These are phyloP conservation scores for Cucurbita moschata DNA, from an alignment of 306 rosid genomes.

Conservation along the genomic window DNA sequence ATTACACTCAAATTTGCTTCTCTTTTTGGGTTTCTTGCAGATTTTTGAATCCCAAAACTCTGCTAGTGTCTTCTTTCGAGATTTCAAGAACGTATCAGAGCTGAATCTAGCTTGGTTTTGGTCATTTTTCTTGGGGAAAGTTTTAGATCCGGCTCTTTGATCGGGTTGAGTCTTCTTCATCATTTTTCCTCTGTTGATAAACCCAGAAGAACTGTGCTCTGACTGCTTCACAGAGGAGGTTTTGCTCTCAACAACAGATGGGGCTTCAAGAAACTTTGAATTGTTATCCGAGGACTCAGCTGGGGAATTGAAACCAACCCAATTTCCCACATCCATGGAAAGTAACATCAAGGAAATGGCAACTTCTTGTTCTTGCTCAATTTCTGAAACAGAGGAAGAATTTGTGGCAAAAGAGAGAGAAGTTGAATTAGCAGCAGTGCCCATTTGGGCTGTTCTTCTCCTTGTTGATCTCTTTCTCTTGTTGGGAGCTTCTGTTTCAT, in stretches of 20 bases:
- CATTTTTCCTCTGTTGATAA: not conserved
- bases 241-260: conserved; percentile 14
- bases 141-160: not conserved
- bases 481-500: conserved; percentile 42
- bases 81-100: not conserved
- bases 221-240: not conserved
- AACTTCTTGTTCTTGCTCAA: conserved; percentile 76
- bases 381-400: conserved; percentile 50
- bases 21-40: conserved; percentile 6
- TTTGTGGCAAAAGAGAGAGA: conserved; percentile 22
- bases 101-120: conserved; percentile 15
- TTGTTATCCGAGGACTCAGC: conserved; percentile 54
- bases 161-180: not conserved
- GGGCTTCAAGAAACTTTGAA: conserved; percentile 34
- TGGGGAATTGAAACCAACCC: conserved; percentile 33
- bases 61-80: not conserved
- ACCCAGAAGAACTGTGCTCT: not conserved
- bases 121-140: not conserved
- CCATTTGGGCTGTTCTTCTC: conserved; percentile 44
- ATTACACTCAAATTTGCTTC: conserved; percentile 15
- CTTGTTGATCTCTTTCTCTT: conserved; percentile 38
- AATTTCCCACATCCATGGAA: conserved; percentile 42
- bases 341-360: conserved; percentile 89
- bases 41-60: conserved; percentile 7
- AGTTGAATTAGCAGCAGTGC: conserved; percentile 17